Evolutionary conservation across 2,329 filamentous ascomycete species (phyloP).

Genomic region (Aspergillus sp.): DNA sequence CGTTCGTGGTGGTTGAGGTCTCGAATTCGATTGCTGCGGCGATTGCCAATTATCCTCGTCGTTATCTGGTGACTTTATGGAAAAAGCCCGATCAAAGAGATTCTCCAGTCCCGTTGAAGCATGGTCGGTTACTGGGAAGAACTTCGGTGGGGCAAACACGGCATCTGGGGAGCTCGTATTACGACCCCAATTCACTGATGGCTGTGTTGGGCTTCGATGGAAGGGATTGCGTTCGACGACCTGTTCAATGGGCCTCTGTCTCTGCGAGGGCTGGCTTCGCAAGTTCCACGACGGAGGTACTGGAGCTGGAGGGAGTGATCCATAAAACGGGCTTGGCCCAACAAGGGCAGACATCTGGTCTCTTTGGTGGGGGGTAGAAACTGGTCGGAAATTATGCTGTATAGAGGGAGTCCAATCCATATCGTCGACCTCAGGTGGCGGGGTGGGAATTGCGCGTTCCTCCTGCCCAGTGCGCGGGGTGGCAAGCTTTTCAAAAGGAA

Average conservation of each 20-base stretch:
- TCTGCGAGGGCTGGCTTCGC: conserved; percentile 30
- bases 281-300: conserved; percentile 42
- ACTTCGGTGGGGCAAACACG: conserved; percentile 45
- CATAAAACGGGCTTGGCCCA: conserved; percentile 44
- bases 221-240: conserved; percentile 40
- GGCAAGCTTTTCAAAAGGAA: conserved; percentile 44
- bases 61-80: conserved; percentile 33
- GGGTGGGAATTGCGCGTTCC: conserved; percentile 33
- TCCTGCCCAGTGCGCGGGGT: conserved; percentile 23
- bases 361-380: conserved; percentile 29
- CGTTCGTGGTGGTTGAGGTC: conserved; percentile 3
- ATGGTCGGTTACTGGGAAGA: conserved; percentile 45
- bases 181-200: conserved; percentile 22
- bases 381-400: conserved; percentile 36
- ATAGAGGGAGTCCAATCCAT: conserved; percentile 54
- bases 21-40: conserved; percentile 2
- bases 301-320: conserved; percentile 41
- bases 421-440: conserved; percentile 41
- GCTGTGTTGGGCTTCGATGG: conserved; percentile 29
- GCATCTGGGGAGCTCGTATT: conserved; percentile 22
- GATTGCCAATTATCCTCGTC: conserved; percentile 23
- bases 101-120: conserved; percentile 48
- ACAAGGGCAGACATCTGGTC: conserved; percentile 30
- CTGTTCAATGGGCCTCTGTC: conserved; percentile 34
- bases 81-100: conserved; percentile 48